A percentile compares a stretch with the other conserved stretches of the same genome.
Conservation (phyloP, 345 rosid species). For the Conringia planisiliqua region DNA sequence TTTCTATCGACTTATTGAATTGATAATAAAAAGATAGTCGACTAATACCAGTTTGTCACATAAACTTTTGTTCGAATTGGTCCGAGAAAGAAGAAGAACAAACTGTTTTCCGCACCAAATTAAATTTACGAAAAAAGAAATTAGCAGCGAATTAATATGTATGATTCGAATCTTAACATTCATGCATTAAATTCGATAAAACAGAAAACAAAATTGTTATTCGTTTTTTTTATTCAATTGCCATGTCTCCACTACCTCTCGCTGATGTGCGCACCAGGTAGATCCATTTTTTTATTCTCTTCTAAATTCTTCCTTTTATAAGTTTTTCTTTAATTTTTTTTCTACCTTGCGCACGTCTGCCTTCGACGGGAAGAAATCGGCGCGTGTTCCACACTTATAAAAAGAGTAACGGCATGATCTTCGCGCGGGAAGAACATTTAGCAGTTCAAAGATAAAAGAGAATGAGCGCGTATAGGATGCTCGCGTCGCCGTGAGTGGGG, state of each 20-base stretch:
- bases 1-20: neutral
- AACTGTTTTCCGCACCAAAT: slow-evolving; percentile 1
- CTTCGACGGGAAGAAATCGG: neutral
- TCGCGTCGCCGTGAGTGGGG: neutral
- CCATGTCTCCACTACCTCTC: slow-evolving; percentile 33
- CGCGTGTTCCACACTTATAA: neutral
- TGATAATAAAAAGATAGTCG: neutral
- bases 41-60: neutral
- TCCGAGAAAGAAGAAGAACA: neutral
- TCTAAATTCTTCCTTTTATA: neutral
- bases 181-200: neutral
- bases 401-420: neutral
- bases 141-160: neutral
- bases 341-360: neutral
- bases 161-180: slow-evolving; percentile 16
- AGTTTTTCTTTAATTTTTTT: neutral
- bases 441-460: neutral
- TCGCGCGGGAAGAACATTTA: neutral
- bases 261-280: slow-evolving; percentile 39
- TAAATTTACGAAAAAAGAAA: neutral
- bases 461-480: neutral
- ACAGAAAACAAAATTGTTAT: neutral
- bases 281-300: slow-evolving; percentile 29
- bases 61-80: neutral
- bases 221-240: slow-evolving; percentile 3